Conservation (phyloP, 1,284 basidiomycete species). For the Austroboletus niveus region DNA sequence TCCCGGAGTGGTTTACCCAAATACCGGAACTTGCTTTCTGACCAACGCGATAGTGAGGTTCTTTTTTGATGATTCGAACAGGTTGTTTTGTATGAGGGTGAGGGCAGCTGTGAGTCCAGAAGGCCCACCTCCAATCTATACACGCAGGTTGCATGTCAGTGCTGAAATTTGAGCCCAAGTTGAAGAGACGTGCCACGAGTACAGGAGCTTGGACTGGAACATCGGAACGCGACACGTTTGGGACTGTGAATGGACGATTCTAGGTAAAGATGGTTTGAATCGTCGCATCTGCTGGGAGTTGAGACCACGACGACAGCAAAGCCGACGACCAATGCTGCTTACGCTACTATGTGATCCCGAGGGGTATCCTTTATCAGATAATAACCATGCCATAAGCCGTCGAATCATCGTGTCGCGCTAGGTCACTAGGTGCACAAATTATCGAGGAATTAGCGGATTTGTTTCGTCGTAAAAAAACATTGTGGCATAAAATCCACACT, state of each 20-base stretch:
- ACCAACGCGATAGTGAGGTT: slow-evolving; percentile 14
- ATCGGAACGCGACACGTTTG: slow-evolving; percentile 8
- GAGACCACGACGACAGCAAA: no score
- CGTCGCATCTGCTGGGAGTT: no score
- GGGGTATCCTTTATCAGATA: no score
- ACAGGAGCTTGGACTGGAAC: neutral
- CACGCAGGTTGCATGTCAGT: neutral
- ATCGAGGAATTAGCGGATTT: no score
- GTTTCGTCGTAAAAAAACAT: neutral
- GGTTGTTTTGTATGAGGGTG: slow-evolving; percentile 40
- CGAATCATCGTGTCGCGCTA: no score
- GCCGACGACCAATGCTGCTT: no score
- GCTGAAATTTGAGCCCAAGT: neutral
- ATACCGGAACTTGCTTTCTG: slow-evolving; percentile 29
- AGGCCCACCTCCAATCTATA: slow-evolving; percentile 48
- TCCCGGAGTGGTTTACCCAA: slow-evolving; percentile 19
- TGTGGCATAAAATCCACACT: neutral
- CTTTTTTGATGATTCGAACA: slow-evolving; percentile 39
- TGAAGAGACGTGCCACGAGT: slow-evolving; percentile 17
- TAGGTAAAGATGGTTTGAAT: no score
- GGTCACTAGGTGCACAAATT: neutral
- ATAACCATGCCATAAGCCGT: neutral
- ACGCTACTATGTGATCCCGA: no score
- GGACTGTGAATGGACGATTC: no score
- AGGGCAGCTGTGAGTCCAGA: slow-evolving; percentile 48